phyloP scores from a whole-genome alignment of 768 basidiomycete genomes.

The Stropharia rugosoannulata region DNA sequence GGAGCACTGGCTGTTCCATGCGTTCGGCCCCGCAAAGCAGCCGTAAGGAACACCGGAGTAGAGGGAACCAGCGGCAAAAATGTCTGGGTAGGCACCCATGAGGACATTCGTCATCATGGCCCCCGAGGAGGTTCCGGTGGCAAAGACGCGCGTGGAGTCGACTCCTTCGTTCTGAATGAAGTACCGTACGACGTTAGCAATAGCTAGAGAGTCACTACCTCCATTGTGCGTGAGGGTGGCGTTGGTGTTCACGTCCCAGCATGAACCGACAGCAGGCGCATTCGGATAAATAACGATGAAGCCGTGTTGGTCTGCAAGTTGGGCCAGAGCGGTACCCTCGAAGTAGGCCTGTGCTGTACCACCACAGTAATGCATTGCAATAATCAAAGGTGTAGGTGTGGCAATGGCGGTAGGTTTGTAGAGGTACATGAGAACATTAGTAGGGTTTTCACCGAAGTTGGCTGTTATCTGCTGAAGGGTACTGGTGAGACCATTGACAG shows the following conservation, averaged over 20 bases:
- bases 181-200: conserved; percentile 44
- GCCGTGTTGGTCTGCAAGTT: conserved; percentile 48
- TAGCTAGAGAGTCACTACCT: conserved; percentile 53
- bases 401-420: conserved; percentile 40
- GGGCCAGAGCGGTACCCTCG: conserved; percentile 44
- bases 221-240: conserved; percentile 53
- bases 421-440: conserved; percentile 44
- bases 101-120: conserved; percentile 64
- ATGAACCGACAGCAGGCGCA: conserved; percentile 38
- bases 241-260: conserved; percentile 52
- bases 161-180: conserved; percentile 47
- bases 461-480: conserved; percentile 36
- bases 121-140: conserved; percentile 53
- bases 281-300: conserved; percentile 53
- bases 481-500: conserved; percentile 13
- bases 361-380: conserved; percentile 53
- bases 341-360: conserved; percentile 54
- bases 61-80: conserved; percentile 47
- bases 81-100: conserved; percentile 50
- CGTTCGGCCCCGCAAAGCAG: conserved; percentile 46
- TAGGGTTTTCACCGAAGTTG: conserved; percentile 53
- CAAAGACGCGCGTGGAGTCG: conserved; percentile 46
- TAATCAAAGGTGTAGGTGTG: conserved; percentile 41
- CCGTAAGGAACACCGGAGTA: conserved; percentile 54
- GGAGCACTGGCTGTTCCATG: conserved; percentile 48